A percentile compares a stretch with the other conserved stretches of the same genome.
phyloP scores from a whole-genome alignment of 495 filamentous ascomycete genomes.

The Hypoxylon rickii region DNA sequence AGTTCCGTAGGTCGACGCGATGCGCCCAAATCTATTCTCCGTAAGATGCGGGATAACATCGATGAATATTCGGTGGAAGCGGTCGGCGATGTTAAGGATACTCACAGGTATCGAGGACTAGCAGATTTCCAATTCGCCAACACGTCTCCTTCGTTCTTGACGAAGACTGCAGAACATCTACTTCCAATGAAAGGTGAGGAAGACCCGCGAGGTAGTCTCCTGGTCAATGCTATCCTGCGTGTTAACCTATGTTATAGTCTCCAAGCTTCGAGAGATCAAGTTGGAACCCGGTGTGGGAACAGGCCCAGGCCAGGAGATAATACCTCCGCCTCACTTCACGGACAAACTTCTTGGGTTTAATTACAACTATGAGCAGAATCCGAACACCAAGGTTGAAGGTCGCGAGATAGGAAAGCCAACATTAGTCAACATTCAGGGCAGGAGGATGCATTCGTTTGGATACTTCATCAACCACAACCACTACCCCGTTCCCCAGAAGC shows the following conservation, averaged over 20 bases:
- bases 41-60: constrained; percentile 72
- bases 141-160: constrained; percentile 63
- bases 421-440: constrained; percentile 39
- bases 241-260: constrained; percentile 48
- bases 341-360: constrained; percentile 70
- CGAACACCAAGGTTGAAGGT: constrained; percentile 49
- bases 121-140: constrained; percentile 79
- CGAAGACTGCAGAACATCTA: constrained; percentile 65
- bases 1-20: constrained; percentile 48
- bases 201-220: not conserved
- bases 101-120: constrained; percentile 79
- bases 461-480: constrained; percentile 66
- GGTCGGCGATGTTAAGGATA: constrained; percentile 73
- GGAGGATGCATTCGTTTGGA: constrained; percentile 54
- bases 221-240: not conserved
- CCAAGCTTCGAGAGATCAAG: constrained; percentile 74
- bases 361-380: constrained; percentile 62
- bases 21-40: constrained; percentile 55
- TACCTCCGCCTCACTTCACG: constrained; percentile 79
- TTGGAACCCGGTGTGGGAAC: constrained; percentile 67
- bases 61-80: constrained; percentile 70
- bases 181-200: constrained; percentile 65
- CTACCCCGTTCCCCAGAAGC: constrained; percentile 45
- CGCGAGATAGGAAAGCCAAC: constrained; percentile 26
- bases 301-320: constrained; percentile 65